These are phyloP conservation scores for Carex parvula DNA, from an alignment of 176 grass and related monocot species.

Conservation along the genomic window DNA sequence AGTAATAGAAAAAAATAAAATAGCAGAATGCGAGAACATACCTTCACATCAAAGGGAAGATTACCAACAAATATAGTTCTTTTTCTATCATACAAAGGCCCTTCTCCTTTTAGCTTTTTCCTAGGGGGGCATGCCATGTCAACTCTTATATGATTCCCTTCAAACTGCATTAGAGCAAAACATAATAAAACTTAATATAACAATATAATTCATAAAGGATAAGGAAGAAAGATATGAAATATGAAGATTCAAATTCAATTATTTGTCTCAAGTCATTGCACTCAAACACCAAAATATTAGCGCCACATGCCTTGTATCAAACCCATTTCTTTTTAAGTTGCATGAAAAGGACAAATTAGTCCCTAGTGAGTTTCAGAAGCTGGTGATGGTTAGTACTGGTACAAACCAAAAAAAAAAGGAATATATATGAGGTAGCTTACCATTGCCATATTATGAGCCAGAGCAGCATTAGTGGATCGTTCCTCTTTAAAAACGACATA, in stretches of 20 bases:
- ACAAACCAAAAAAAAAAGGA: not conserved
- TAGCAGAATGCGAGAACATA: conserved; percentile 18
- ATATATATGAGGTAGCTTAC: conserved; percentile 20
- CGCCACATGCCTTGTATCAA: not conserved
- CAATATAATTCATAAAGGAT: not conserved
- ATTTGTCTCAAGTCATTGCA: not conserved
- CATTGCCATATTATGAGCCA: conserved; percentile 82
- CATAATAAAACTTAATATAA: not conserved
- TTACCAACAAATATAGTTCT: conserved; percentile 91
- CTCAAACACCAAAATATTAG: not conserved
- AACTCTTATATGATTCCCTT: conserved; percentile 86
- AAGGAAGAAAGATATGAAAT: not conserved
- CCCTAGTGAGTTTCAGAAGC: not conserved
- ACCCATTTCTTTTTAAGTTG: not conserved
- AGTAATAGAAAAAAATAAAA: not conserved
- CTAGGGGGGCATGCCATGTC: conserved; percentile 86
- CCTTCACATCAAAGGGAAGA: conserved; percentile 95
- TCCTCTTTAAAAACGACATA: conserved; percentile 96
- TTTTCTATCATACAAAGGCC: conserved; percentile 87
- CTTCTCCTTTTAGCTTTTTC: conserved; percentile 75
- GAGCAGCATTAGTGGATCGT: conserved; percentile 46
- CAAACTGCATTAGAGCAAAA: conserved; percentile 47
- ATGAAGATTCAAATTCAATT: not conserved
- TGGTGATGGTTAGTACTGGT: not conserved
- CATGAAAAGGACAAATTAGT: not conserved